Percentiles rank a stretch among this genome's conserved stretches.
phyloP scores from a whole-genome alignment of 148 eudicot species.

The Oxyria digyna region DNA sequence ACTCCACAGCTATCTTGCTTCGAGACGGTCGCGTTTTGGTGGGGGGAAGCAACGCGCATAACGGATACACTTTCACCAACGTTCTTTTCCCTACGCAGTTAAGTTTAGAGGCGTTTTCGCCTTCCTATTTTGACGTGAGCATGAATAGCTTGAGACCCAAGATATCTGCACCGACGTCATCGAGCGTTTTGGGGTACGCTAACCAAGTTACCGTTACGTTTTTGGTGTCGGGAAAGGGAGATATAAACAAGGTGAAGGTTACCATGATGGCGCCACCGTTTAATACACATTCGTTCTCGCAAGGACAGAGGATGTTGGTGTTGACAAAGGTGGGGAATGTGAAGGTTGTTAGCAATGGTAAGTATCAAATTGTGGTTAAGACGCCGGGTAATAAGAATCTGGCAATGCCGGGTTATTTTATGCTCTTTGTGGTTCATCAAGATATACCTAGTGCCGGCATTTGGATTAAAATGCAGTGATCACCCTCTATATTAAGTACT shows the following conservation, averaged over 20 bases:
- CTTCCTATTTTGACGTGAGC: slow-evolving; percentile 34
- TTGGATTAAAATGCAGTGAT: slow-evolving; percentile 46
- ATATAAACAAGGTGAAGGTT: slow-evolving; percentile 20
- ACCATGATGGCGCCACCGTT: slow-evolving; percentile 62
- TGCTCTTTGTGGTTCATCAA: slow-evolving; percentile 23
- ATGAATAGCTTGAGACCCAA: slow-evolving; percentile 20
- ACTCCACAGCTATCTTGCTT: slow-evolving; percentile 47
- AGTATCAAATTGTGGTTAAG: slow-evolving; percentile 4
- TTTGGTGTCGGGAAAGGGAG: slow-evolving; percentile 7
- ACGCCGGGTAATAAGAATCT: slow-evolving; percentile 9
- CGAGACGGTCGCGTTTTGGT: slow-evolving; percentile 64
- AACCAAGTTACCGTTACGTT: slow-evolving; percentile 19
- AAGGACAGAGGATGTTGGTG: slow-evolving; percentile 51
- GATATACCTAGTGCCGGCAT: slow-evolving; percentile 35
- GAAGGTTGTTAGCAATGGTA: not conserved
- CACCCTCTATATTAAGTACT: not conserved
- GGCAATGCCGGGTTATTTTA: slow-evolving; percentile 21
- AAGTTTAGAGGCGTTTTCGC: slow-evolving; percentile 53
- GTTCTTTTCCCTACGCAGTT: slow-evolving; percentile 60
- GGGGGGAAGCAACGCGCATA: slow-evolving; percentile 71
- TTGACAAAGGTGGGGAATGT: slow-evolving; percentile 7
- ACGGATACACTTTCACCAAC: slow-evolving; percentile 24
- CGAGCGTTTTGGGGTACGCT: slow-evolving; percentile 17
- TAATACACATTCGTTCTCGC: slow-evolving; percentile 65
- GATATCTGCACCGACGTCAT: slow-evolving; percentile 27